Percentiles rank a stretch among this genome's conserved stretches.
Evolutionary conservation across 495 filamentous ascomycete genomes (phyloP).

Genomic region (Beverwykella pulmonaria): DNA sequence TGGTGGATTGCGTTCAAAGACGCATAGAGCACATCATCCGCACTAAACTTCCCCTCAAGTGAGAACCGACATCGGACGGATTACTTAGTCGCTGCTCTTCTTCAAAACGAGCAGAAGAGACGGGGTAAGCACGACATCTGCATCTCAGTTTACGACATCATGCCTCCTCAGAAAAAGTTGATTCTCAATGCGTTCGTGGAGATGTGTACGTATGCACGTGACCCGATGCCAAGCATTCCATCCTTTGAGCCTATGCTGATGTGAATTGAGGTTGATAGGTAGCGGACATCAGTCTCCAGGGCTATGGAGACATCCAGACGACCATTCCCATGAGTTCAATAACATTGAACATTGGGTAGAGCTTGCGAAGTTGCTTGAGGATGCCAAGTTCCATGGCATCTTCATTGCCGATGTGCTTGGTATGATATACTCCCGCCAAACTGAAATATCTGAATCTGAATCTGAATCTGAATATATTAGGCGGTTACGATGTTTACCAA

Average conservation of each 20-base stretch:
- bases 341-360: slow-evolving; percentile 59
- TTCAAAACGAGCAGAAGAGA: background rate
- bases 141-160: slow-evolving; percentile 1
- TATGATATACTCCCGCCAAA: background rate
- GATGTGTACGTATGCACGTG: slow-evolving; percentile 50
- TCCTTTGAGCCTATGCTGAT: background rate
- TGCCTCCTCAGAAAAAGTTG: slow-evolving; percentile 54
- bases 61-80: background rate
- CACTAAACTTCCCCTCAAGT: slow-evolving; percentile 1
- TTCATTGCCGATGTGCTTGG: slow-evolving; percentile 61
- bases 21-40: slow-evolving; percentile 11
- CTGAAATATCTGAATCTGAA: background rate
- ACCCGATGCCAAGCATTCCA: background rate
- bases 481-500: slow-evolving; percentile 70
- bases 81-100: background rate
- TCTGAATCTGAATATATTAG: too few species aligned
- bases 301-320: slow-evolving; percentile 61
- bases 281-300: slow-evolving; percentile 65
- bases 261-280: background rate
- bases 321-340: slow-evolving; percentile 57
- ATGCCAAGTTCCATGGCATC: slow-evolving; percentile 63
- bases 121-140: slow-evolving; percentile 11
- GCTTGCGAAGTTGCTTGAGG: slow-evolving; percentile 59
- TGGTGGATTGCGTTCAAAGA: background rate
- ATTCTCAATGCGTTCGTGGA: slow-evolving; percentile 69